Evolutionary conservation across 2,329 filamentous ascomycete genomes (phyloP), one percentile per base, ranked within the genome.

Genomic region (Nigrospora osmanthi): DNA sequence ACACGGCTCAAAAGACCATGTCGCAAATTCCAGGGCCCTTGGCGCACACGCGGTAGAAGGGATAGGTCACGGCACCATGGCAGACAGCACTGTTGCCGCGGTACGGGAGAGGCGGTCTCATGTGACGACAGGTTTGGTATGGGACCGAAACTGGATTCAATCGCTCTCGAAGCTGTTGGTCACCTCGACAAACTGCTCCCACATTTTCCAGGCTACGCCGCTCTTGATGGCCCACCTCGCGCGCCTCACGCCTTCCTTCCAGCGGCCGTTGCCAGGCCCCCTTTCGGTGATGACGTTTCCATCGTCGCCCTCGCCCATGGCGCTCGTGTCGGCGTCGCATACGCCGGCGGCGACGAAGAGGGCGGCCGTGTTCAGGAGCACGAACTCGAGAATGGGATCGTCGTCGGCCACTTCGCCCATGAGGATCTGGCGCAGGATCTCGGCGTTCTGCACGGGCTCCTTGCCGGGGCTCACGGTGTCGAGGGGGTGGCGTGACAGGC

Each of bases 201-300:
- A 91, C 67, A 89, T 83, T 60, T 73, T 83, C 73, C 87, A 82
- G n/a, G 91, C 88, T 61, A 83, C 81, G 39, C 91, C 89, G 62
- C 88, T 95, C 65, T 83, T 79, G 40, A 98, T 78, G 11, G 89
- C 89, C 87, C 88, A 94, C 56, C 85, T 81, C 14, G 93, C 93
- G 60, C 89, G 78, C 55, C 91, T 75, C 13, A 96, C 80, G 43
- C 91, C 93, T 61, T 96, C 91, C 70, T 95, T 98, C 93, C 93
- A 98, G 58, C 91, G 78, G 46, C 87, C 80, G 13, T 87, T 87
- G 11, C 85, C 90, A 6, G 90, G 90, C 0, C 93, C 91, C 40
- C 85, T 74, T 62, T 97, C 90, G 14, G 70, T 80, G 50, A 95
- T 78, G 39, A 95, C 88, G 36, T 83, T 74, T 0, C 88, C 87